These are phyloP conservation scores for Lasiodiplodia theobromae DNA, from an alignment of 2,329 filamentous ascomycete genomes.

Conservation along the genomic window DNA sequence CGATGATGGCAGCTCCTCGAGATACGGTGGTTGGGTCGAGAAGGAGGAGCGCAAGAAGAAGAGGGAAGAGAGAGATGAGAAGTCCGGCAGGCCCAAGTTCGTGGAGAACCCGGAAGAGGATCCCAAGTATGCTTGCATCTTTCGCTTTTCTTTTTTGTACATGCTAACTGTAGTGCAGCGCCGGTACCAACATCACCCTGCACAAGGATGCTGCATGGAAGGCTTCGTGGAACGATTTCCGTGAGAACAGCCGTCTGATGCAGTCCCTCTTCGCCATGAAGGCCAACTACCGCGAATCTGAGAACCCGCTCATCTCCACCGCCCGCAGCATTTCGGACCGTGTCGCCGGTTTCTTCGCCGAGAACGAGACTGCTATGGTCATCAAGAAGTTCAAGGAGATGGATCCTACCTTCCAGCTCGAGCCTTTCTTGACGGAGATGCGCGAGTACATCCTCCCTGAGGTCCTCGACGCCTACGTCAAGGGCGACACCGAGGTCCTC, in stretches of 20 bases:
- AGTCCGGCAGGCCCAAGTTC: slow-evolving; percentile 42
- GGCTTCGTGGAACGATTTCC: slow-evolving; percentile 97
- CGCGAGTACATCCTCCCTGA: slow-evolving; percentile 98
- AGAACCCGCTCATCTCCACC: slow-evolving; percentile 93
- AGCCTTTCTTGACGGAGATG: slow-evolving; percentile 93
- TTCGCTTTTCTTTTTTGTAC: background rate
- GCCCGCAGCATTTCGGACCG: slow-evolving; percentile 93
- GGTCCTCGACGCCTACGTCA: slow-evolving; percentile 96
- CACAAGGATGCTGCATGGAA: slow-evolving; percentile 99
- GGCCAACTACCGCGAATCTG: slow-evolving; percentile 90
- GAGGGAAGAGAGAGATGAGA: slow-evolving; percentile 74
- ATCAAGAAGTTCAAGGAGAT: slow-evolving; percentile 98
- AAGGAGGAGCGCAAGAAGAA: slow-evolving; percentile 89
- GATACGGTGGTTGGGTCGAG: slow-evolving; percentile 96
- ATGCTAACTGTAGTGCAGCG: slow-evolving; percentile 62
- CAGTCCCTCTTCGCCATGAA: slow-evolving; percentile 89
- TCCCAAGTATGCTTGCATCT: slow-evolving; percentile 66
- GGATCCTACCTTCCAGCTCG: slow-evolving; percentile 92
- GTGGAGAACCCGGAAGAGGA: slow-evolving; percentile 46
- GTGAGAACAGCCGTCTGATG: slow-evolving; percentile 85
- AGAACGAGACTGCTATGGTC: slow-evolving; percentile 96
- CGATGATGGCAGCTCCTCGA: slow-evolving; percentile 93
- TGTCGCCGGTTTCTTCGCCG: slow-evolving; percentile 94
- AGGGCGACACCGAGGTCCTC: slow-evolving; percentile 88
- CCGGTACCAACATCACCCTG: slow-evolving; percentile 90